Conservation (phyloP, 1,284 basidiomycete genomes). For the Ganoderma sinense region DNA sequence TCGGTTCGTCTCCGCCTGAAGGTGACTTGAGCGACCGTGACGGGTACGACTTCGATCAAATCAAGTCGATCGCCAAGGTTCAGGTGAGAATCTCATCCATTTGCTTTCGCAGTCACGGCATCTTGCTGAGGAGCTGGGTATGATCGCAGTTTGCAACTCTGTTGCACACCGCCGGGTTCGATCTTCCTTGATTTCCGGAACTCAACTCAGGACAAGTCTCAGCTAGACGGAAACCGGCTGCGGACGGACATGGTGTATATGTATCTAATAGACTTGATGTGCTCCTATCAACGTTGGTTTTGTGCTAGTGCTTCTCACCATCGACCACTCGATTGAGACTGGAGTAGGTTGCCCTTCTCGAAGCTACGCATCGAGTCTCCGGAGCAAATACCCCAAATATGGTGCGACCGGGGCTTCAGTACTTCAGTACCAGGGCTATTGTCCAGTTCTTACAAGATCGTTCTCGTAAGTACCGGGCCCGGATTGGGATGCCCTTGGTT, state of each 20-base stretch:
- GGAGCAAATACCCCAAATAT: no score
- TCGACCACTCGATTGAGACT: no score
- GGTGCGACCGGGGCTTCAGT: no score
- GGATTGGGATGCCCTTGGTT: no score
- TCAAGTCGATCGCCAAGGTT: constrained; percentile 84
- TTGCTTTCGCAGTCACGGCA: not conserved
- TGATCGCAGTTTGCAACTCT: constrained; percentile 57
- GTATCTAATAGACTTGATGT: not conserved
- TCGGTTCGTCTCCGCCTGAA: constrained; percentile 31
- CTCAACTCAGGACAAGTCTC: not conserved
- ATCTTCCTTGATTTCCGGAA: constrained; percentile 35
- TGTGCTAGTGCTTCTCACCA: not conserved
- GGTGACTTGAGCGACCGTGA: constrained; percentile 80
- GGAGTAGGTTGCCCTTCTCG: no score
- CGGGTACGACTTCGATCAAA: constrained; percentile 84
- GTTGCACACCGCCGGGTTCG: constrained; percentile 60
- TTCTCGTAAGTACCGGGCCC: no score
- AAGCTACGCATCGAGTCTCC: no score
- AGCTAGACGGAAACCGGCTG: not conserved
- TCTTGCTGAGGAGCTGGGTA: not conserved
- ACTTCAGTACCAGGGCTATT: no score
- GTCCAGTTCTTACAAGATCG: no score
- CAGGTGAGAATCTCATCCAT: constrained; percentile 56
- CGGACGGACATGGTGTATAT: not conserved
- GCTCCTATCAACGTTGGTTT: not conserved